These are phyloP conservation scores for Neofusicoccum cordaticola DNA, from an alignment of 2,329 filamentous ascomycete genomes.

Conservation along the genomic window DNA sequence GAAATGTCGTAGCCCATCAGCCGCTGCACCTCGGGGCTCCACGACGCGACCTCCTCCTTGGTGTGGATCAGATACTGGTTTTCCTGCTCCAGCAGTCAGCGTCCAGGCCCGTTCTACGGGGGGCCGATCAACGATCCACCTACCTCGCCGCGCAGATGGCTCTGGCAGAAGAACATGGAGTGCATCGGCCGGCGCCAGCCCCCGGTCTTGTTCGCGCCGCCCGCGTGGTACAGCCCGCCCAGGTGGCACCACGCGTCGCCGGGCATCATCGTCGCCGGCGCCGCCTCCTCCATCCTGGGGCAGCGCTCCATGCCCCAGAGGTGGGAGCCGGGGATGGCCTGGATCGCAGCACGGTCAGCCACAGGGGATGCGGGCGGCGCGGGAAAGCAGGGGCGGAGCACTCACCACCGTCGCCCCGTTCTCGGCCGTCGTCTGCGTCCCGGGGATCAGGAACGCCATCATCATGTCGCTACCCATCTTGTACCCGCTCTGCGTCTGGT, in stretches of 20 bases:
- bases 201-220: constrained; percentile 36
- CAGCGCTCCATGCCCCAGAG: constrained; percentile 40
- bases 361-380: not conserved
- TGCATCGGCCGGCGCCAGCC: constrained; percentile 18
- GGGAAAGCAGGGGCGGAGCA: not conserved
- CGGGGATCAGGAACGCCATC: constrained; percentile 20
- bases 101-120: too few relatives aligned
- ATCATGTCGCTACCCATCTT: constrained; percentile 4
- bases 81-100: not conserved
- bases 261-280: constrained; percentile 40
- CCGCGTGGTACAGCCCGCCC: constrained; percentile 42
- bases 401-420: constrained; percentile 40
- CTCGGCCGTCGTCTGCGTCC: constrained; percentile 34
- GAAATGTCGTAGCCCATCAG: constrained; percentile 16
- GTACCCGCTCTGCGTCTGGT: constrained; percentile 31
- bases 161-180: constrained; percentile 15
- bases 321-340: constrained; percentile 42
- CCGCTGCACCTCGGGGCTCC: not conserved
- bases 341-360: not conserved
- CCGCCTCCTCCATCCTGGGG: constrained; percentile 38
- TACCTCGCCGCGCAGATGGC: constrained; percentile 2
- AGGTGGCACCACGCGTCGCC: constrained; percentile 43
- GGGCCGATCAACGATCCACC: not conserved
- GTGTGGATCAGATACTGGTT: constrained; percentile 13
- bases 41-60: constrained; percentile 11